Conservation (phyloP, 2,329 filamentous ascomycete species). For the Drechmeria coniospora region DNA sequence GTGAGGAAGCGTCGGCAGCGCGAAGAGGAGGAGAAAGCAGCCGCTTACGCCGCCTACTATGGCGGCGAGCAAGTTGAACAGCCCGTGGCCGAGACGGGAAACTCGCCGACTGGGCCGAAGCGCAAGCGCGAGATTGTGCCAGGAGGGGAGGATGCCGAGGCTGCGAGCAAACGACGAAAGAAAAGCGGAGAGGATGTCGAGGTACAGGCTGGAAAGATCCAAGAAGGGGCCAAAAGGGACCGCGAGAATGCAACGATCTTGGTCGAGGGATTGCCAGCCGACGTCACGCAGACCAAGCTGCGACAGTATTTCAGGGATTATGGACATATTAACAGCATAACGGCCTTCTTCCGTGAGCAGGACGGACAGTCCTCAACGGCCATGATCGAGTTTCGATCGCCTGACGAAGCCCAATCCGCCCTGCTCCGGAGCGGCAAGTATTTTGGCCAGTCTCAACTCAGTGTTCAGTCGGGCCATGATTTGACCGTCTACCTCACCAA, state of each 20-base stretch:
- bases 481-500: slow-evolving; percentile 85
- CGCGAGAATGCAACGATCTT: slow-evolving; percentile 81
- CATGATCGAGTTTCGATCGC: slow-evolving; percentile 69
- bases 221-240: slow-evolving; percentile 51
- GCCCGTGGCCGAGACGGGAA: slow-evolving; percentile 7
- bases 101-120: slow-evolving; percentile 38
- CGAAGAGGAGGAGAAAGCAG: slow-evolving; percentile 47
- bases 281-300: slow-evolving; percentile 55
- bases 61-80: slow-evolving; percentile 14
- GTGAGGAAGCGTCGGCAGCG: slow-evolving; percentile 48
- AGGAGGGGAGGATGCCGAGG: slow-evolving; percentile 22
- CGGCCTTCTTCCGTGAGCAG: slow-evolving; percentile 43
- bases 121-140: slow-evolving; percentile 54
- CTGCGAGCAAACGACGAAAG: slow-evolving; percentile 49
- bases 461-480: slow-evolving; percentile 58
- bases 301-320: slow-evolving; percentile 87
- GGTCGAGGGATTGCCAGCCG: slow-evolving; percentile 58
- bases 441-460: slow-evolving; percentile 57
- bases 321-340: slow-evolving; percentile 67
- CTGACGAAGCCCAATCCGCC: slow-evolving; percentile 69
- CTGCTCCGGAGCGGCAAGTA: slow-evolving; percentile 68
- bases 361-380: slow-evolving; percentile 50
- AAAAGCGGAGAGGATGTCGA: slow-evolving; percentile 21
- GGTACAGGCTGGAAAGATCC: slow-evolving; percentile 1
- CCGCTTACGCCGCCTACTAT: slow-evolving; percentile 29